Evolutionary conservation across 352 stramenopile genomes (phyloP).

Genomic region (Blastocystis sp.): DNA sequence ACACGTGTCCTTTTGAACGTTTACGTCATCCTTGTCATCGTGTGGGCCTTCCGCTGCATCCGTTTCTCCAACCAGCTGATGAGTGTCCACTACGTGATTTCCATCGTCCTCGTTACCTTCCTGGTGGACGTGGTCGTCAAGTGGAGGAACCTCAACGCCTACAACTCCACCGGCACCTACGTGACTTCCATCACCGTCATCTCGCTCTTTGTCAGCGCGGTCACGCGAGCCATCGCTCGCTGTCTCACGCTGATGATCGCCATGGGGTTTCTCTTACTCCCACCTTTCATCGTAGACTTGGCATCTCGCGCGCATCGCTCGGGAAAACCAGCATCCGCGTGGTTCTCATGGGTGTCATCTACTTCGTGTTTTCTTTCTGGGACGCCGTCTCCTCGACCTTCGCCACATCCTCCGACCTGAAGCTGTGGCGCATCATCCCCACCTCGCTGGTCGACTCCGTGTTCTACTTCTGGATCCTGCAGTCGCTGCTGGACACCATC

Average conservation of each 20-base stretch:
- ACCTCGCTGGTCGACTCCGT: background rate
- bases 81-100: background rate
- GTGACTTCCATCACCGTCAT: background rate
- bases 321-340: background rate
- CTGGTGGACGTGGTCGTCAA: background rate
- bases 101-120: background rate
- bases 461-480: background rate
- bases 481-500: background rate
- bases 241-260: background rate
- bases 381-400: background rate
- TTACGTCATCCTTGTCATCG: background rate
- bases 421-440: background rate
- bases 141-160: background rate
- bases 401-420: background rate
- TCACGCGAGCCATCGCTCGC: background rate
- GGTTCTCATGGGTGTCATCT: background rate
- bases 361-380: constrained; percentile 11
- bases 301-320: background rate
- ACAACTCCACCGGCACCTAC: background rate
- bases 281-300: background rate
- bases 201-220: background rate
- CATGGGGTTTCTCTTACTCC: background rate
- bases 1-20: background rate
- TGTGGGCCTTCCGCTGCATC: background rate
- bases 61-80: background rate